Base-by-base conservation (phyloP, 176 grass and related monocot genomes). In the Aechmea fasciata region DNA sequence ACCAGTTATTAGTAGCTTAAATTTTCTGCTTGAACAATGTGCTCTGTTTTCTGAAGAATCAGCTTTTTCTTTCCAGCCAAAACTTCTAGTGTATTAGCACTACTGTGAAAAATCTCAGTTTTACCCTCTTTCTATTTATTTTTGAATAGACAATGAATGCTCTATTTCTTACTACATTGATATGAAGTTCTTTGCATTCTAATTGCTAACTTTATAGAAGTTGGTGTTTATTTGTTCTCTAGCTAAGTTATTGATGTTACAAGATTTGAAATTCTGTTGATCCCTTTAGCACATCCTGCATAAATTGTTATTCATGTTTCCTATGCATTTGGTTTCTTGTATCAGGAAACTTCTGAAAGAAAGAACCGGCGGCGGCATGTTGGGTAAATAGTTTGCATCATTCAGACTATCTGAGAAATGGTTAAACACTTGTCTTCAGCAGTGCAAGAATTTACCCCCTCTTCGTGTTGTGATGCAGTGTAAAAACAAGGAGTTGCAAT, bases 401-500 rank as follows among this genome's bases (percentile, higher is more conserved):
- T 47, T 47, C 9, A 61, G 13, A 62, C 18, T 59, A 25, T 59
- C 2, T 53, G 20, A n/a, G 49, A 63, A 71, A 63, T 48, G 5
- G 10, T 9, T 15, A 11, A 67, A 41, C 47, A 53, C 0, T 70
- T 64, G 50, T 61, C 11, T 62, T 66, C 49, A 53, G 33, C 12
- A 69, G 77, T 72, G 17, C 14, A 59, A 18, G 47, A 62, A 8
- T 33, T 52, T 80, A 52, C 50, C 73, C 68, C 49, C 22, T 52
- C 72, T 70, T 70, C 52, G 50, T 23, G 11, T 66, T 13, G 2
- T 77, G 50, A 50, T 85, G 73, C 22, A 90, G 83, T 87, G 76
- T 72, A 72, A 87, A 52, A 67, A 71, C 86, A 23, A 92, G 85
- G 74, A 88, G 75, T 75, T 85, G 69, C 6, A 92, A 68, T 68